A percentile compares a stretch with the other conserved stretches of the same genome.
These are phyloP conservation scores for Gossypium bickii DNA, from an alignment of 345 rosid species.

Conservation along the genomic window DNA sequence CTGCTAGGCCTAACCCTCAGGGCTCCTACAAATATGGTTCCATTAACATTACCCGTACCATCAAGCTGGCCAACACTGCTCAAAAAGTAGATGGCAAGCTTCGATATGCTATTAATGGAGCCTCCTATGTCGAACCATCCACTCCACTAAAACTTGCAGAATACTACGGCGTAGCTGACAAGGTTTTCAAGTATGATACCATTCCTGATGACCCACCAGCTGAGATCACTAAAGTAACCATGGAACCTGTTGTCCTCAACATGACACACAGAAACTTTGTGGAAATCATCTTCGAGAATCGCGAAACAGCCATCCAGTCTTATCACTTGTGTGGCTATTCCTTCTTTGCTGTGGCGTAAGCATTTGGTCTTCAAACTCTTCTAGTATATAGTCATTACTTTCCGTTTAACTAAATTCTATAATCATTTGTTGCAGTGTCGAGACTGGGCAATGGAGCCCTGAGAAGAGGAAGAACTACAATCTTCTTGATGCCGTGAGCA, in stretches of 20 bases:
- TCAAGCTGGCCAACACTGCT: constrained; percentile 49
- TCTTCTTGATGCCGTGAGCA: constrained; percentile 76
- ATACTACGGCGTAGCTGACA: constrained; percentile 42
- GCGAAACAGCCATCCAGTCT: constrained; percentile 58
- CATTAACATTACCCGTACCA: constrained; percentile 63
- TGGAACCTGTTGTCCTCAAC: constrained; percentile 52
- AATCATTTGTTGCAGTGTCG: neutral
- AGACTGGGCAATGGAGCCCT: neutral
- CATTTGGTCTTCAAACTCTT: no score
- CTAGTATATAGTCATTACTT: no score
- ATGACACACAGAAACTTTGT: constrained; percentile 66
- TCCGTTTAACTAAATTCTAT: no score
- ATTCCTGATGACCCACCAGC: constrained; percentile 43
- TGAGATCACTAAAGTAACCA: constrained; percentile 6
- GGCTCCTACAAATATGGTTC: constrained; percentile 81
- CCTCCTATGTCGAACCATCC: constrained; percentile 45
- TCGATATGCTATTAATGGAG: constrained; percentile 63
- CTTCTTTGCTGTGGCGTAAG: constrained; percentile 56
- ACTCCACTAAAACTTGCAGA: constrained; percentile 71
- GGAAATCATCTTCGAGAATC: constrained; percentile 78
- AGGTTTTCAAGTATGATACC: constrained; percentile 53
- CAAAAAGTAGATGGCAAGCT: constrained; percentile 41
- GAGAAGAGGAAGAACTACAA: constrained; percentile 43
- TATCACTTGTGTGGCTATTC: constrained; percentile 66
- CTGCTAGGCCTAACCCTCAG: constrained; percentile 18